phyloP scores from a whole-genome alignment of 768 basidiomycete species.

The Mycena indigotica region DNA sequence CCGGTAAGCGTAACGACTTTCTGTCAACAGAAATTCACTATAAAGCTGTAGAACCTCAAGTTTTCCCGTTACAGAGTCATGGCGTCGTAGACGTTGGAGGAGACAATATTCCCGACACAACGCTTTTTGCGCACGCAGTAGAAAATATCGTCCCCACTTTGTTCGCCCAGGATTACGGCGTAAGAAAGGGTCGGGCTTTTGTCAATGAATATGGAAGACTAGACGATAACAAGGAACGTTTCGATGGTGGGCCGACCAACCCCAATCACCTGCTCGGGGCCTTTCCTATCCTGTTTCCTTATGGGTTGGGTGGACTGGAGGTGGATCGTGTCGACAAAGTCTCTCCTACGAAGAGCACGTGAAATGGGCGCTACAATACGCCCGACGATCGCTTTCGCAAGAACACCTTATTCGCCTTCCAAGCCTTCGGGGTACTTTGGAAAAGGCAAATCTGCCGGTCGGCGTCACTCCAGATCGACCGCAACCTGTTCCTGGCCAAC shows the following conservation, averaged over 20 bases:
- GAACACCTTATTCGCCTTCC: not conserved
- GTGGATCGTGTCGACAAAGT: not conserved
- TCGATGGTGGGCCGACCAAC: constrained; percentile 25
- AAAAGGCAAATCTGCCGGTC: not conserved
- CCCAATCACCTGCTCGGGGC: constrained; percentile 33
- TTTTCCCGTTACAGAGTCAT: constrained; percentile 1
- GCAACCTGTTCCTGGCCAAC: not conserved
- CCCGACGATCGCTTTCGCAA: constrained; percentile 33
- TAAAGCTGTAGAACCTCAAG: not conserved
- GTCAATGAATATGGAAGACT: constrained; percentile 33
- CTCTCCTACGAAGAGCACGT: constrained; percentile 29
- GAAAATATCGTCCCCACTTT: not conserved
- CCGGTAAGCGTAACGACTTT: too few relatives aligned
- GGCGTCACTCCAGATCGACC: not conserved
- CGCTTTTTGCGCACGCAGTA: not conserved
- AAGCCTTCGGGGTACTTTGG: not conserved
- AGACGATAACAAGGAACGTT: too few relatives aligned
- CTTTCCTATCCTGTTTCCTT: constrained; percentile 39
- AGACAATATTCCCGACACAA: not conserved
- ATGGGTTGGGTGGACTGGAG: constrained; percentile 36
- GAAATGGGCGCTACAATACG: constrained; percentile 31
- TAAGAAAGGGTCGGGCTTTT: too few relatives aligned
- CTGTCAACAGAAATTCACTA: too few relatives aligned
- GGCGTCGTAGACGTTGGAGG: not conserved
- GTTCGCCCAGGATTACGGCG: constrained; percentile 22